These are phyloP conservation scores for Albifimbria verrucaria DNA, from an alignment of 2,329 filamentous ascomycete genomes.

Conservation along the genomic window DNA sequence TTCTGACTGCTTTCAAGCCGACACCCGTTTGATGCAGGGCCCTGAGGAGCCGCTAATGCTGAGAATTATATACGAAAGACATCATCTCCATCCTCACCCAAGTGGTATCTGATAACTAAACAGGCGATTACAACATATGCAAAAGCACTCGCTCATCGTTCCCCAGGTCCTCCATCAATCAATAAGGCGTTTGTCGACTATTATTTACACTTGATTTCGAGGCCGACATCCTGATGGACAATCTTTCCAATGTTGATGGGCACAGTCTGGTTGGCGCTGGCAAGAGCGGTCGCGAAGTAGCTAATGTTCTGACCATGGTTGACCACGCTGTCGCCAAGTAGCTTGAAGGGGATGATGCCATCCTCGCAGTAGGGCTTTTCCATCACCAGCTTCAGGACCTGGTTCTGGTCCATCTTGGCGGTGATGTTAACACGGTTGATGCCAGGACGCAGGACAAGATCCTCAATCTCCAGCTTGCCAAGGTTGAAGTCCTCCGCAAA, in stretches of 20 bases:
- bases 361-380: slow-evolving; percentile 49
- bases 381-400: slow-evolving; percentile 38
- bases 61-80: not conserved
- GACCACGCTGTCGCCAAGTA: slow-evolving; percentile 49
- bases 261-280: slow-evolving; percentile 46
- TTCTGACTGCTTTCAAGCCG: not conserved
- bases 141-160: not conserved
- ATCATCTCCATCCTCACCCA: not conserved
- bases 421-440: slow-evolving; percentile 53
- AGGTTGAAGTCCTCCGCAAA: slow-evolving; percentile 48
- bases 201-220: too few species aligned
- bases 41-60: not conserved
- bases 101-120: not conserved
- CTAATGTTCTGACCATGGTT: slow-evolving; percentile 48
- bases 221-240: slow-evolving; percentile 28
- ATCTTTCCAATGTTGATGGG: slow-evolving; percentile 48
- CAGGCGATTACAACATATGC: not conserved
- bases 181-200: too few species aligned
- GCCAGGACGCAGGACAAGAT: slow-evolving; percentile 58
- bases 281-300: slow-evolving; percentile 56
- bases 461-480: slow-evolving; percentile 54
- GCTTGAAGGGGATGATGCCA: slow-evolving; percentile 51
- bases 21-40: not conserved
- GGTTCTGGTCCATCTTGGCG: slow-evolving; percentile 47
- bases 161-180: not conserved